A percentile compares a stretch with the other conserved stretches of the same genome.
Evolutionary conservation across 1,284 basidiomycete species (phyloP).

Genomic region (Cutaneotrichosporon spelunceum): DNA sequence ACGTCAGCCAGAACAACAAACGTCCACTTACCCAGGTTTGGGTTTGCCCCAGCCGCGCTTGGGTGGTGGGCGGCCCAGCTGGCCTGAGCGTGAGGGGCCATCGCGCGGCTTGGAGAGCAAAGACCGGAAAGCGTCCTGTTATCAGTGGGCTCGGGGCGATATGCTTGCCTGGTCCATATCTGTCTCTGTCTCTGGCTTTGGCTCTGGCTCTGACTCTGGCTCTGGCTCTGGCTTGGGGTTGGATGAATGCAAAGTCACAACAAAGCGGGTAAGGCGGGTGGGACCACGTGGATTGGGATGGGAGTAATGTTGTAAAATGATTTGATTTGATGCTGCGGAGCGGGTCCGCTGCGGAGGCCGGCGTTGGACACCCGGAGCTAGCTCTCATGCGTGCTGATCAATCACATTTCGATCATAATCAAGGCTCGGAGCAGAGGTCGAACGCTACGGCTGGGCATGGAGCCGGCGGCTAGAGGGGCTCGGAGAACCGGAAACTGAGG

Average conservation of each 20-base stretch:
- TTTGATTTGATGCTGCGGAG: too few relatives aligned
- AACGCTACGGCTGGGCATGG: too few relatives aligned
- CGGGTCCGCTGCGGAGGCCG: too few relatives aligned
- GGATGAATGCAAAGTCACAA: constrained; percentile 1
- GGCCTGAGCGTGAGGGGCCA: constrained; percentile 23
- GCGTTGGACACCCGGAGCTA: too few relatives aligned
- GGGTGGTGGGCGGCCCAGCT: constrained; percentile 32
- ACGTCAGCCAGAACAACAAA: background rate
- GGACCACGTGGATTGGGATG: constrained; percentile 1
- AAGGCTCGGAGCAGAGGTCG: too few relatives aligned
- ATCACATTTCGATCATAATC: too few relatives aligned
- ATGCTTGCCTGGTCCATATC: constrained; percentile 39
- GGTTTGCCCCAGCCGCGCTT: constrained; percentile 42
- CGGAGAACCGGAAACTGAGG: too few relatives aligned
- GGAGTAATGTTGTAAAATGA: constrained; percentile 1
- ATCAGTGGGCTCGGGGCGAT: constrained; percentile 3
- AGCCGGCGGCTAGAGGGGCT: too few relatives aligned
- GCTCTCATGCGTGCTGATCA: too few relatives aligned
- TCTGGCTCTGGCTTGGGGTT: background rate
- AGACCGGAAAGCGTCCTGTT: constrained; percentile 43
- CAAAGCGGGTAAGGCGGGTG: background rate
- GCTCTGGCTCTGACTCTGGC: background rate
- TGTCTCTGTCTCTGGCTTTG: background rate
- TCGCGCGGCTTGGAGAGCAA: constrained; percentile 39
- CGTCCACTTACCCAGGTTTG: constrained; percentile 30